phyloP scores from a whole-genome alignment of 2,329 filamentous ascomycete genomes.

The Arachnopeziza araneosa region DNA sequence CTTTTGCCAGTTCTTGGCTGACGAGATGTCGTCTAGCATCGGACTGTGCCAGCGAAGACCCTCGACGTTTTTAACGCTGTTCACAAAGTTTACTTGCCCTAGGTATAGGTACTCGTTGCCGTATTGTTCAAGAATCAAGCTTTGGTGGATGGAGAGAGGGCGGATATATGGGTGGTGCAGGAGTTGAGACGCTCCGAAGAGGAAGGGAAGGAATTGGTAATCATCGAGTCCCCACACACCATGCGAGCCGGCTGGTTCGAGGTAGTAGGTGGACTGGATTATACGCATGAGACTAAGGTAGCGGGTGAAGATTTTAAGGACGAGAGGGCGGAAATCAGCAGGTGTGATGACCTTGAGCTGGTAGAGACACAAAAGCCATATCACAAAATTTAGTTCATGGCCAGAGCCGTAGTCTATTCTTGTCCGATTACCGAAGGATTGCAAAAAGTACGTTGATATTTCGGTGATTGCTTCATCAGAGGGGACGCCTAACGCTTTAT shows the following conservation, averaged over 20 bases:
- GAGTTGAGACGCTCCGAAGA: slow-evolving; percentile 89
- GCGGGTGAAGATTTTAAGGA: slow-evolving; percentile 71
- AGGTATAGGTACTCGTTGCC: slow-evolving; percentile 81
- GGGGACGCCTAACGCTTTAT: slow-evolving; percentile 51
- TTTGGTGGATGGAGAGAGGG: slow-evolving; percentile 78
- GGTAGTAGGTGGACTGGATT: slow-evolving; percentile 88
- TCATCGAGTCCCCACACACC: slow-evolving; percentile 98
- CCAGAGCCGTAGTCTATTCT: slow-evolving; percentile 96
- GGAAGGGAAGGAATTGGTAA: slow-evolving; percentile 93
- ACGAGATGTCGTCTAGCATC: slow-evolving; percentile 96
- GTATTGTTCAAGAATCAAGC: slow-evolving; percentile 81
- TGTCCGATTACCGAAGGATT: slow-evolving; percentile 79
- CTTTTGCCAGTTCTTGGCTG: slow-evolving; percentile 84
- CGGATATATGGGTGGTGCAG: slow-evolving; percentile 78
- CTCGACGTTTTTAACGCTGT: slow-evolving; percentile 92
- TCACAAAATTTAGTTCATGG: slow-evolving; percentile 93
- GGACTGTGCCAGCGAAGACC: slow-evolving; percentile 94
- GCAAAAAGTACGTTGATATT: slow-evolving; percentile 69
- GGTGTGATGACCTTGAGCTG: slow-evolving; percentile 62
- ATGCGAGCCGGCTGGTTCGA: slow-evolving; percentile 94
- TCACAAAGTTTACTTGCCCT: slow-evolving; percentile 88
- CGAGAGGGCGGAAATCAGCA: slow-evolving; percentile 66
- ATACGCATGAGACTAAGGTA: slow-evolving; percentile 85
- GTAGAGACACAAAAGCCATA: slow-evolving; percentile 93
- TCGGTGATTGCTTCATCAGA: slow-evolving; percentile 57